Evolutionary conservation across 2,329 filamentous ascomycete species (phyloP), one percentile per base, ranked within the genome.

Genomic region (Sclerotinia borealis): DNA sequence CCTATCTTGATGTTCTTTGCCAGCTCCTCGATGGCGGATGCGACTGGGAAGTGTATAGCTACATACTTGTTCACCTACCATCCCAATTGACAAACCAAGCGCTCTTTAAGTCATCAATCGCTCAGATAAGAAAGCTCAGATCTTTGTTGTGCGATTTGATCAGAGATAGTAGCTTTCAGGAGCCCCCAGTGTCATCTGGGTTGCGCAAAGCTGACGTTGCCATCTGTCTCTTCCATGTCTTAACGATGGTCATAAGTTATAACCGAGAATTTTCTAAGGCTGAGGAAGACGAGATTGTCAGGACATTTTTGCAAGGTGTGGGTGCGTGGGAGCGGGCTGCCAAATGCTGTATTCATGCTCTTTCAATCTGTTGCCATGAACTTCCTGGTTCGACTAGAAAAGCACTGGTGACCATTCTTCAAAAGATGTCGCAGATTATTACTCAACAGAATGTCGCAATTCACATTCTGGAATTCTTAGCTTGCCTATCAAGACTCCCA

Each of bases 381-480:
- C 84, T 97, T 31, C 93, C 95, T 3, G 83, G 90, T 22, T 93
- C 93, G 15, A 90, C 93, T 59, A 91, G 89, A 73, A 96, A 93
- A 73, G 89, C 87, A 25, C 81, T 98, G 65, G 90, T 93, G 51
- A 89, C 87, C 51, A 91, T 98, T 68, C 81, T 99, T 62, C 90
- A 93, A 71, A 93, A 92, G 74, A 96, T 99, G 91, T 89, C 93
- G 1, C 91, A 93, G 70, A 96, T 97, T 72, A 96, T 99, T 72
- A 98, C 95, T 1, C 93, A 96, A 71, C 88, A 92, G 8, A 86
- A 93, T 63, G 89, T 97, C 41, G 92, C 93, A 11, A 89, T 97
- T 66, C 95, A 99, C 73, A 96, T 99, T 65, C 81, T 99, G 56
- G 95, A 99, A 73, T 98, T 99, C 72, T 80, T 99, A n/a, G 90